phyloP scores from a whole-genome alignment of 192 early-diverging fungal genomes.

The Backusella morwellensis region DNA sequence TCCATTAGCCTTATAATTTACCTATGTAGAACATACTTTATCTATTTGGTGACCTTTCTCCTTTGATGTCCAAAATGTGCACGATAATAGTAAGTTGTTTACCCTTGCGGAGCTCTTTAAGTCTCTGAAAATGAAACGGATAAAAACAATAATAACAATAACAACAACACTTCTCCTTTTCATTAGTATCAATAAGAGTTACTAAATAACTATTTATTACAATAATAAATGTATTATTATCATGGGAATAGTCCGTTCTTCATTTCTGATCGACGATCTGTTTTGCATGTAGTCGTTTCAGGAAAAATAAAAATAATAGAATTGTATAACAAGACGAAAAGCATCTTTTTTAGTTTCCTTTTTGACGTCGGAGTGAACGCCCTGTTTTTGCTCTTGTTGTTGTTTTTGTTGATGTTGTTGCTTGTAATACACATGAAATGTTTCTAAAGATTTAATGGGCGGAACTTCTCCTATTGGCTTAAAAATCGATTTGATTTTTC shows the following conservation, averaged over 20 bases:
- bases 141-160: background rate
- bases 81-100: background rate
- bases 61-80: background rate
- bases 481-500: background rate
- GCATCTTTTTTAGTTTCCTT: background rate
- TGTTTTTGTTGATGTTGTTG: background rate
- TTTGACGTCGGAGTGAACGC: background rate
- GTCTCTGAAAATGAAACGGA: background rate
- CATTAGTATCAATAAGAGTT: background rate
- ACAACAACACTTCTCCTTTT: background rate
- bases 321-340: background rate
- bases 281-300: background rate
- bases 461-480: conserved; percentile 3
- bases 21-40: background rate
- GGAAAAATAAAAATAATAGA: background rate
- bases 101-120: background rate
- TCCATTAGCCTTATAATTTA: background rate
- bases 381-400: background rate
- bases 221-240: background rate
- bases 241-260: conserved; percentile 2
- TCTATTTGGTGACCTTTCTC: background rate
- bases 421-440: background rate
- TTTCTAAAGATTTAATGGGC: background rate
- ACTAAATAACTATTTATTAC: background rate
- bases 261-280: conserved; percentile 5